Evolutionary conservation across 352 stramenopile genomes (phyloP).

Genomic region (Nothophytophthora sp.): DNA sequence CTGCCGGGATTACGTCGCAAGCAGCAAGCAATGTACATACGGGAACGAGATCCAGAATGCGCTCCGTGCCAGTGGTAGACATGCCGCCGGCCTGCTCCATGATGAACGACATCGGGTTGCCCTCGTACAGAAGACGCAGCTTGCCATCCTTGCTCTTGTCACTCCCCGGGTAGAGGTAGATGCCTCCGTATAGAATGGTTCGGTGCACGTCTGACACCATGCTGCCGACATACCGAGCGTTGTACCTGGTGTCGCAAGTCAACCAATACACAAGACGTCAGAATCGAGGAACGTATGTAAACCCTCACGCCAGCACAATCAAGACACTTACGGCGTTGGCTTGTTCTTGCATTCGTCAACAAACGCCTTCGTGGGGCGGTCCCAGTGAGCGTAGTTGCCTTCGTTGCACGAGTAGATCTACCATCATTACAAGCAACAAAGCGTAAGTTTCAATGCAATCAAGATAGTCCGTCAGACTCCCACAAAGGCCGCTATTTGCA

Average conservation of each 20-base stretch:
- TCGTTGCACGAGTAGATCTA: slow-evolving; percentile 99
- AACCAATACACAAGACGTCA: not conserved
- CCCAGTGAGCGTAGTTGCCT: slow-evolving; percentile 96
- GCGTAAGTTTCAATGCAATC: not conserved
- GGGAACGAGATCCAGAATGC: slow-evolving; percentile 94
- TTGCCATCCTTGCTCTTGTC: slow-evolving; percentile 94
- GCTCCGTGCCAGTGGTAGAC: slow-evolving; percentile 93
- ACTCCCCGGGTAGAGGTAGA: slow-evolving; percentile 98
- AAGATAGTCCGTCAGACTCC: too few relatives aligned
- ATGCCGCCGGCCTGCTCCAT: slow-evolving; percentile 97
- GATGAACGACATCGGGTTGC: slow-evolving; percentile 99
- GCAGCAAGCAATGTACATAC: too few relatives aligned
- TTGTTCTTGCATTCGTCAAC: slow-evolving; percentile 88
- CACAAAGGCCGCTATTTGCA: not conserved
- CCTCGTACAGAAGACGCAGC: slow-evolving; percentile 98
- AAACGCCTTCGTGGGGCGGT: slow-evolving; percentile 91
- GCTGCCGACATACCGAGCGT: slow-evolving; percentile 96
- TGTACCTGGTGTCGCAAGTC: slow-evolving; percentile 49
- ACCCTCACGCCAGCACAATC: too few relatives aligned
- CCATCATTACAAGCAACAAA: not conserved
- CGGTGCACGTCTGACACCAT: slow-evolving; percentile 99
- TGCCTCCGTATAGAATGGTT: slow-evolving; percentile 98
- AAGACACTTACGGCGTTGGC: slow-evolving; percentile 60
- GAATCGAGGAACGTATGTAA: not conserved
- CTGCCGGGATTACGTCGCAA: slow-evolving; percentile 97